Percentiles rank a stretch among this genome's conserved stretches.
Conservation (phyloP, 148 eudicot species). For the Gaultheria prostrata region DNA sequence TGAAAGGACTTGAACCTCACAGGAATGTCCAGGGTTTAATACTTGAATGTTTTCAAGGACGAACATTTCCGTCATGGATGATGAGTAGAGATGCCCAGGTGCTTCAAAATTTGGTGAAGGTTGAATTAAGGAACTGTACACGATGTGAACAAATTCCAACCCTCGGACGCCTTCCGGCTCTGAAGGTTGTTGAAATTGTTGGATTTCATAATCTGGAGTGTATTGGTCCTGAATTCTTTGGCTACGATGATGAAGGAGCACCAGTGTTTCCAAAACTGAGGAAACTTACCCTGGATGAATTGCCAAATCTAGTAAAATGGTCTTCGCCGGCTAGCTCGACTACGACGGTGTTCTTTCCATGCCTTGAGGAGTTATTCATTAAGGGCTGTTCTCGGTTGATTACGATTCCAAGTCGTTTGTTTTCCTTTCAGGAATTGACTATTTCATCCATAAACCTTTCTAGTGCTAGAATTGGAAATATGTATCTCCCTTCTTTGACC, state of each 20-base stretch:
- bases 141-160: not conserved
- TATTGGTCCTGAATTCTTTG: not conserved
- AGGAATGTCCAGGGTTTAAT: not conserved
- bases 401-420: not conserved
- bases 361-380: not conserved
- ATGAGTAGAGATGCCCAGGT: not conserved
- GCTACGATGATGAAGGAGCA: not conserved
- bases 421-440: not conserved
- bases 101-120: constrained; percentile 4
- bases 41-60: not conserved
- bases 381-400: not conserved
- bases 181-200: not conserved
- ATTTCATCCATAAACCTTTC: not conserved
- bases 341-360: not conserved
- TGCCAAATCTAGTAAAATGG: constrained; percentile 2
- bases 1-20: not conserved
- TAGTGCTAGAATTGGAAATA: not conserved
- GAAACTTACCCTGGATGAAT: not conserved
- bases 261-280: not conserved
- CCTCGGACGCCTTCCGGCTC: not conserved
- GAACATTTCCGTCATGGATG: not conserved
- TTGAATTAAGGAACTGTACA: not conserved
- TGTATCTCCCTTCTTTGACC: not conserved
- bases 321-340: not conserved
- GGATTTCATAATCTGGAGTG: not conserved